Percentiles rank a stretch among this genome's conserved stretches.
Evolutionary conservation across 106 monocot species (phyloP).

Genomic region (Posidonia australis): DNA sequence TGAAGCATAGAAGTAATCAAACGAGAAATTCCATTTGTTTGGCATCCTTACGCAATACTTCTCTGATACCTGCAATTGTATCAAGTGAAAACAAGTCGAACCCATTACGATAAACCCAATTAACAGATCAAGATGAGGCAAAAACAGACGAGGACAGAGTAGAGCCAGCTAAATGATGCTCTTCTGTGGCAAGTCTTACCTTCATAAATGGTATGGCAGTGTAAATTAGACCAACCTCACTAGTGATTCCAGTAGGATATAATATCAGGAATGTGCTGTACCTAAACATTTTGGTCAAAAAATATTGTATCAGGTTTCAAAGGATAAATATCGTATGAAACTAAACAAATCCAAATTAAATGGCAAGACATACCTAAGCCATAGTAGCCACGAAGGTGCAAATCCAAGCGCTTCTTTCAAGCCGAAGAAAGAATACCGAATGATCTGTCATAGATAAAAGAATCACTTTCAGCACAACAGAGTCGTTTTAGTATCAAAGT

Average conservation of each 20-base stretch:
- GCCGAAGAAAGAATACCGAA: slow-evolving; percentile 92
- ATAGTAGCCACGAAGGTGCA: slow-evolving; percentile 82
- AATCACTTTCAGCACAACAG: neutral
- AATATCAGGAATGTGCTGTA: slow-evolving; percentile 80
- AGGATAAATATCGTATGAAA: neutral
- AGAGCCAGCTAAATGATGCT: too few relatives aligned
- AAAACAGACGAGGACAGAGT: neutral
- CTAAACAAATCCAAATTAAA: neutral
- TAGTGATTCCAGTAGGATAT: slow-evolving; percentile 78
- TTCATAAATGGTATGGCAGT: slow-evolving; percentile 60
- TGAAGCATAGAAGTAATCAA: slow-evolving; percentile 49
- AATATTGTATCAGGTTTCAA: neutral
- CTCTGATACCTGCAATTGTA: slow-evolving; percentile 34
- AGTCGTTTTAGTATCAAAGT: too few relatives aligned
- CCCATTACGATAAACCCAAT: neutral
- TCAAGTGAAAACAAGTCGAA: too few relatives aligned
- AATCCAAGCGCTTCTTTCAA: slow-evolving; percentile 70
- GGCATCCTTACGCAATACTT: slow-evolving; percentile 70
- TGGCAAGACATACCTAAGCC: slow-evolving; percentile 63
- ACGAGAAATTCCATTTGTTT: slow-evolving; percentile 61
- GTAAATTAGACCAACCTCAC: slow-evolving; percentile 73
- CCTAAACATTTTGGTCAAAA: too few relatives aligned
- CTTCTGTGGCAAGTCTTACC: slow-evolving; percentile 31
- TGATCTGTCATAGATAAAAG: slow-evolving; percentile 38
- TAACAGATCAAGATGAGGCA: neutral